Evolutionary conservation across 148 eudicot genomes (phyloP), one percentile per base, ranked within the genome.

Genomic region (Cornus suecica): DNA sequence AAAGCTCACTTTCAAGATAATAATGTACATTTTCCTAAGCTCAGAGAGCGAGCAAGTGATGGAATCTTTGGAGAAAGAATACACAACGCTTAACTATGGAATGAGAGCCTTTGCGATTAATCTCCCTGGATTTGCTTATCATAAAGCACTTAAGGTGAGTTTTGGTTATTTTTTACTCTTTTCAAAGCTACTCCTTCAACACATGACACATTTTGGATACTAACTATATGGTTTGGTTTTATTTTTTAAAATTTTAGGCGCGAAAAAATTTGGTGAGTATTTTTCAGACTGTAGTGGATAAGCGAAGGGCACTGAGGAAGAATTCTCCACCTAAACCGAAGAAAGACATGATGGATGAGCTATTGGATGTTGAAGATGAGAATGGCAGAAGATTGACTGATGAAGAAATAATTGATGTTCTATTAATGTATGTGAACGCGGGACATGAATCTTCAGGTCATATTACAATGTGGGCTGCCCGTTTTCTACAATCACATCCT

Each of bases 361-460:
- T 93, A 30, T 41, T 95, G 62, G 89, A 91, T 8, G 88, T 80
- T 63, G 85, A 84, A 77, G 99, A 92, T 77, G 98, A 91, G 56
- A 80, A 87, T 28, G 97, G 99, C 22, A 86, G 88, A 68, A 89
- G 66, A 70, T 81, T 95, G 66, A 85, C 80, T 3, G 96, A 95
- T 61, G 92, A 91, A 65, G 97, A 95, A 76, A 91, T 95, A 30
- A 95, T 89, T 16, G 99, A 95, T 80, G 51, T 88, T 22, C 76
- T 95, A 62, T 72, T 95, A 10, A 91, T 92, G 97, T 95, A 95
- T 83, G 80, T 92, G 62, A 95, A 95, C 84, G 99, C 97, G 15
- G 97, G 97, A 54, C 99, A 95, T 86, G 97, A 95, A 85, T 92
- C 99, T 32, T 95, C 99, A 1, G 99, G 91, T 69, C 97, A 95